Evolutionary conservation across 1,139 yeast species (phyloP).

Genomic region (Taphrina deformans): DNA sequence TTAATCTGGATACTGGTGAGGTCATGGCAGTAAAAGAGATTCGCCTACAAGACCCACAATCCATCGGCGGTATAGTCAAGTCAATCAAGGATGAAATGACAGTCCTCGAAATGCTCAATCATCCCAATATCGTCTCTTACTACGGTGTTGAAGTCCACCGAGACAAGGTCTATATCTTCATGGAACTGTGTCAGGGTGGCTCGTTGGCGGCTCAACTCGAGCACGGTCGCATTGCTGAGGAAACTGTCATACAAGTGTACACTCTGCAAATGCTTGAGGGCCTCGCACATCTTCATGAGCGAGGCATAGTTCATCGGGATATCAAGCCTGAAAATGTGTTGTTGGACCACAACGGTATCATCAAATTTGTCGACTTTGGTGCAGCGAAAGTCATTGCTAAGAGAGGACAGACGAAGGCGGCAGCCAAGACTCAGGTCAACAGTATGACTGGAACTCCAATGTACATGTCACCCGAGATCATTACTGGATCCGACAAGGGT

Average conservation of each 20-base stretch:
- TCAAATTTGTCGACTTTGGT: constrained; percentile 72
- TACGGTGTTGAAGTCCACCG: constrained; percentile 97
- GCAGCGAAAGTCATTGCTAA: constrained; percentile 90
- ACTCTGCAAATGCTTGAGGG: constrained; percentile 94
- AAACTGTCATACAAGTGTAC: constrained; percentile 85
- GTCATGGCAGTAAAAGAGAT: constrained; percentile 97
- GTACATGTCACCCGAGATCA: constrained; percentile 98
- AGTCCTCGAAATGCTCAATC: constrained; percentile 88
- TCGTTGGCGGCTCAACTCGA: constrained; percentile 78
- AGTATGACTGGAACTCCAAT: constrained; percentile 93
- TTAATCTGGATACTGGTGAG: constrained; percentile 91
- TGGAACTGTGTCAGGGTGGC: constrained; percentile 98
- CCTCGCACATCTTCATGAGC: constrained; percentile 86
- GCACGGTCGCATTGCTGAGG: constrained; percentile 94
- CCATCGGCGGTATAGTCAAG: constrained; percentile 81
- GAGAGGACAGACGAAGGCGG: constrained; percentile 39
- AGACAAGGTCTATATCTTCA: constrained; percentile 89
- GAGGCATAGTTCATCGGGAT: constrained; percentile 96
- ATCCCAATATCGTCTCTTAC: constrained; percentile 93
- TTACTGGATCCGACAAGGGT: constrained; percentile 70
- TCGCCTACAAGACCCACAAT: constrained; percentile 82
- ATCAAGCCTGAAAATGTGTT: constrained; percentile 93
- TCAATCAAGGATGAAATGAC: constrained; percentile 95
- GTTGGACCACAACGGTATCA: constrained; percentile 67
- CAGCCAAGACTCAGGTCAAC: constrained; percentile 47